Conservation (phyloP, 495 filamentous ascomycete species). For the Darksidea phi region DNA sequence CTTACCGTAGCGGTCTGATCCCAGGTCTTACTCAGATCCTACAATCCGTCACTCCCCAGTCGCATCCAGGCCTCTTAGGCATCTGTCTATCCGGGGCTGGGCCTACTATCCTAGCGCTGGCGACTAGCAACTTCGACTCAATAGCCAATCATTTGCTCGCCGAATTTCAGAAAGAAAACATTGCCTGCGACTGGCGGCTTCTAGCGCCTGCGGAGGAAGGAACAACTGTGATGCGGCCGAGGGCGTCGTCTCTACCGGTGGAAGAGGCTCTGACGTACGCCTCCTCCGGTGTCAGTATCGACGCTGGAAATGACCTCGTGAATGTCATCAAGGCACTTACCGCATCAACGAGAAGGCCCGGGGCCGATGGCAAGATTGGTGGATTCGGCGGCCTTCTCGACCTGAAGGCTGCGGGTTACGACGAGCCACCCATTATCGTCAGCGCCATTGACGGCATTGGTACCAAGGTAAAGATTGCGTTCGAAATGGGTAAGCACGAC, state of each 20-base stretch:
- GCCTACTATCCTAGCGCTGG: slow-evolving; percentile 89
- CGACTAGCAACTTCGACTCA: slow-evolving; percentile 78
- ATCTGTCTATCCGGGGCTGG: slow-evolving; percentile 93
- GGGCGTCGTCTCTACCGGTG: neutral
- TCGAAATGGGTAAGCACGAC: slow-evolving; percentile 80
- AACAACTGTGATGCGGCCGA: slow-evolving; percentile 57
- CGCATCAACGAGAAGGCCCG: slow-evolving; percentile 72
- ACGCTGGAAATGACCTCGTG: slow-evolving; percentile 87
- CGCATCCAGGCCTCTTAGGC: slow-evolving; percentile 82
- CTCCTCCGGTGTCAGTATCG: slow-evolving; percentile 86
- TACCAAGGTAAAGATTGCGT: slow-evolving; percentile 94
- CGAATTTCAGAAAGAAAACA: slow-evolving; percentile 65
- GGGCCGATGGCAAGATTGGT: slow-evolving; percentile 86
- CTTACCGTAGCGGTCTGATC: slow-evolving; percentile 83
- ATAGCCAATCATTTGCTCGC: slow-evolving; percentile 76
- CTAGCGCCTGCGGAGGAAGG: slow-evolving; percentile 85
- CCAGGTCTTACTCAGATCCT: slow-evolving; percentile 90
- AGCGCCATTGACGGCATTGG: slow-evolving; percentile 94
- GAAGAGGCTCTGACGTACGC: slow-evolving; percentile 73
- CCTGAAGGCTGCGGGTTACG: slow-evolving; percentile 72
- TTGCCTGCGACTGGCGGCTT: slow-evolving; percentile 81
- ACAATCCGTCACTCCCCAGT: slow-evolving; percentile 75
- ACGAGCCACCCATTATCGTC: slow-evolving; percentile 72
- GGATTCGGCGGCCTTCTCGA: slow-evolving; percentile 93
- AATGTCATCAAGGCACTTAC: slow-evolving; percentile 83